A percentile compares a stretch with the other conserved stretches of the same genome.
phyloP scores from a whole-genome alignment of 2,329 filamentous ascomycete genomes.

The Ceratocystis lukuohia region DNA sequence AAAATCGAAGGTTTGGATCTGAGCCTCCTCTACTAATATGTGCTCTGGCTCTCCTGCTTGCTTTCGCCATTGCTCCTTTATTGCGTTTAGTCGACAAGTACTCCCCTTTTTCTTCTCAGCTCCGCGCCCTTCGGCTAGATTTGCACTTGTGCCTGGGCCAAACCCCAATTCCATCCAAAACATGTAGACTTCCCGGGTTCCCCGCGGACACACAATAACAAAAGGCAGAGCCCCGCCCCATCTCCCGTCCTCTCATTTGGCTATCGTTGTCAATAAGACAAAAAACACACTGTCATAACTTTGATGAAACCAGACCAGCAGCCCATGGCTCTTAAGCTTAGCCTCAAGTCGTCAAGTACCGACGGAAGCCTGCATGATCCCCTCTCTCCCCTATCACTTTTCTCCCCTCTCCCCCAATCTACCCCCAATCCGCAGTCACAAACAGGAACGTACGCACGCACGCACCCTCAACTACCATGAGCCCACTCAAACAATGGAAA shows the following conservation, averaged over 20 bases:
- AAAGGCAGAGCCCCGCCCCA: background rate
- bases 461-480: background rate
- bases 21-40: background rate
- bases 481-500: background rate
- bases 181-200: too few relatives aligned
- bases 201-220: background rate
- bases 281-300: background rate
- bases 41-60: background rate
- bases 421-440: background rate
- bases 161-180: too few relatives aligned
- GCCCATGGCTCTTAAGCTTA: background rate
- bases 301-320: background rate
- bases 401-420: background rate
- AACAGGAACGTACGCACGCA: background rate
- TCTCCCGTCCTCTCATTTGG: background rate
- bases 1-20: background rate
- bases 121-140: too few relatives aligned
- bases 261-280: background rate
- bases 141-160: too few relatives aligned
- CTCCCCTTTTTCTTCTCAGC: too few relatives aligned
- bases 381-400: background rate
- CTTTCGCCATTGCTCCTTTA: background rate
- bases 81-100: background rate
- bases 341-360: background rate
- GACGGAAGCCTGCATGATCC: conserved; percentile 4